Conservation (phyloP, 2,329 filamentous ascomycete genomes). For the Akanthomyces lecanii region DNA sequence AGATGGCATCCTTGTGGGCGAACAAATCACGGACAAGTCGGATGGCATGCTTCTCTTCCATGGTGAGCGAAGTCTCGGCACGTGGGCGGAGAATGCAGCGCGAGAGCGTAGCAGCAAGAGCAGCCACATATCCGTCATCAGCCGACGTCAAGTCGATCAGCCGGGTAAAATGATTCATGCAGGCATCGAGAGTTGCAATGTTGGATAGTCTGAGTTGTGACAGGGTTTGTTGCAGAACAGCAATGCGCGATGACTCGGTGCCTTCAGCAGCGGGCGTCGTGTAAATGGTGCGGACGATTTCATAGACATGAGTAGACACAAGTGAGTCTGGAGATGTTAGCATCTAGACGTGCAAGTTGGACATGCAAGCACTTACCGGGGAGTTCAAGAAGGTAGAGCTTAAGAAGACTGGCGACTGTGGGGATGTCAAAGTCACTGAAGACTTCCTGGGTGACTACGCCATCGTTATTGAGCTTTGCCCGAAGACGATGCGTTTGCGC, state of each 20-base stretch:
- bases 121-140: constrained; percentile 76
- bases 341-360: not conserved
- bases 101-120: constrained; percentile 70
- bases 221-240: constrained; percentile 91
- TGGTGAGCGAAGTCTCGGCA: constrained; percentile 80
- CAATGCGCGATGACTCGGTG: constrained; percentile 73
- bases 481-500: constrained; percentile 80
- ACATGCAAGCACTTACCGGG: constrained; percentile 61
- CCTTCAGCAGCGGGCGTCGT: constrained; percentile 72
- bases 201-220: constrained; percentile 93
- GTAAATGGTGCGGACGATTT: constrained; percentile 98
- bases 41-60: constrained; percentile 92
- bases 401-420: constrained; percentile 86
- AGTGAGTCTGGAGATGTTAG: constrained; percentile 69
- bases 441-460: constrained; percentile 68
- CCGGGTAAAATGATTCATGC: constrained; percentile 96
- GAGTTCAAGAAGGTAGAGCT: constrained; percentile 90
- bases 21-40: constrained; percentile 90
- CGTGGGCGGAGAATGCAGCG: constrained; percentile 86
- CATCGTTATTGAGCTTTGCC: constrained; percentile 79
- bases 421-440: constrained; percentile 89
- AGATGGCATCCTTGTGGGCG: constrained; percentile 89
- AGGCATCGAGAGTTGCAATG: constrained; percentile 96
- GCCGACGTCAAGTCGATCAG: constrained; percentile 95
- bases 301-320: constrained; percentile 96